A percentile compares a stretch with the other conserved stretches of the same genome.
Conservation (phyloP, 192 early-diverging fungal genomes). For the Paraglomus brasilianum region DNA sequence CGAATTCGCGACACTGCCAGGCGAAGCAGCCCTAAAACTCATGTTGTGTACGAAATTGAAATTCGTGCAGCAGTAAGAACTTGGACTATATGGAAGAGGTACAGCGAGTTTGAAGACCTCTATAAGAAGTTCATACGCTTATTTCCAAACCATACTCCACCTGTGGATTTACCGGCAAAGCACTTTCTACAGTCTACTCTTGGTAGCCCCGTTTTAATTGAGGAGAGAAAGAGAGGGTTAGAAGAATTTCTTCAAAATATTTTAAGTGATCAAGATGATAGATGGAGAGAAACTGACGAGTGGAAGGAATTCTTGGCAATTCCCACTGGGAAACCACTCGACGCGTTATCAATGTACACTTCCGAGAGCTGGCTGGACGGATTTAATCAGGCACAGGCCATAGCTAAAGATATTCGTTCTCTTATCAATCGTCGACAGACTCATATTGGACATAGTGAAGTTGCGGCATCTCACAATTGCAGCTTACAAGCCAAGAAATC, state of each 20-base stretch:
- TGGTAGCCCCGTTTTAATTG: constrained; percentile 60
- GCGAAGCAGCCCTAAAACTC: constrained; percentile 56
- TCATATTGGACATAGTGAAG: constrained; percentile 71
- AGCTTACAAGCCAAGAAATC: constrained; percentile 75
- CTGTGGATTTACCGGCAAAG: constrained; percentile 70
- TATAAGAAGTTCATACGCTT: constrained; percentile 58
- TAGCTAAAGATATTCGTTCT: constrained; percentile 70
- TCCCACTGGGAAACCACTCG: constrained; percentile 51
- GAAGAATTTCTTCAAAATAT: constrained; percentile 80
- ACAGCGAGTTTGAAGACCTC: constrained; percentile 80
- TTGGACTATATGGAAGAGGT: constrained; percentile 87
- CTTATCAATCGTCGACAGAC: constrained; percentile 71
- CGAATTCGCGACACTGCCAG: constrained; percentile 53
- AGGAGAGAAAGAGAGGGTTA: constrained; percentile 72
- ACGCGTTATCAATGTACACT: constrained; percentile 49
- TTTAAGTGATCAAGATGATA: constrained; percentile 64
- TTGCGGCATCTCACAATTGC: constrained; percentile 74
- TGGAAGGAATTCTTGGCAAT: constrained; percentile 79
- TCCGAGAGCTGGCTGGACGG: constrained; percentile 83
- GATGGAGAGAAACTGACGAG: constrained; percentile 65
- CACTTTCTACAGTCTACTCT: constrained; percentile 62
- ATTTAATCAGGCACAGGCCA: constrained; percentile 57
- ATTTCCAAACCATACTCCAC: constrained; percentile 65
- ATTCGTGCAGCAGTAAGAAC: constrained; percentile 76
- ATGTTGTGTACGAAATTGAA: constrained; percentile 72